These are phyloP conservation scores for Colletotrichum paranaense DNA, from an alignment of 2,329 filamentous ascomycete species.

Conservation along the genomic window DNA sequence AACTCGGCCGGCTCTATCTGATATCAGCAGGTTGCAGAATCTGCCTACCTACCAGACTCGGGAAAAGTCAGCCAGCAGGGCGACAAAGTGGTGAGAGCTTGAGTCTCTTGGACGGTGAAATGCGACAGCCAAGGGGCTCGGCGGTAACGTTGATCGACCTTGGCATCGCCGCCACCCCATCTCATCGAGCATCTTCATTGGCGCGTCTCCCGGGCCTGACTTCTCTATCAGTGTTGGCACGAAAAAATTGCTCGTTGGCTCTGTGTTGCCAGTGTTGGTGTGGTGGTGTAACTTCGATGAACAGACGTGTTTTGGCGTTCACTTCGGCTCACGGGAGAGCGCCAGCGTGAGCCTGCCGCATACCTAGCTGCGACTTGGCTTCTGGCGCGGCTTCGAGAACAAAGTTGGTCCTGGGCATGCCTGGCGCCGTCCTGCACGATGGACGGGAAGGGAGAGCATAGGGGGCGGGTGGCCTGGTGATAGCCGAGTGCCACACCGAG, in stretches of 20 bases:
- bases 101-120: background rate
- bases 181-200: conserved; percentile 8
- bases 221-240: conserved; percentile 28
- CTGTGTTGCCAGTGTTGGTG: conserved; percentile 5
- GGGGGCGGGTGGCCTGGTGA: conserved; percentile 4
- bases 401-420: background rate
- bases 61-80: background rate
- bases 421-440: conserved; percentile 4
- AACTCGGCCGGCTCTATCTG: background rate
- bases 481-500: conserved; percentile 19
- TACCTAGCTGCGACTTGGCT: conserved; percentile 15
- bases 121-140: conserved; percentile 30
- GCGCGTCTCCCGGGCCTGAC: conserved; percentile 18
- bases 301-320: background rate
- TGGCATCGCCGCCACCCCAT: conserved; percentile 31
- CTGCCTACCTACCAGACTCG: background rate
- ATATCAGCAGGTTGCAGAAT: background rate
- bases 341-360: background rate
- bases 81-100: background rate
- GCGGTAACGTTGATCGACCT: conserved; percentile 35
- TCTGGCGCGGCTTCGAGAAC: conserved; percentile 36
- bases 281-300: background rate
- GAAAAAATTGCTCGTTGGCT: conserved; percentile 12
- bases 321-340: conserved; percentile 8
- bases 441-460: background rate